Percentiles rank a stretch among this genome's conserved stretches.
phyloP scores from a whole-genome alignment of 192 early-diverging fungal species.

The Rhizoclosmatium sp. region DNA sequence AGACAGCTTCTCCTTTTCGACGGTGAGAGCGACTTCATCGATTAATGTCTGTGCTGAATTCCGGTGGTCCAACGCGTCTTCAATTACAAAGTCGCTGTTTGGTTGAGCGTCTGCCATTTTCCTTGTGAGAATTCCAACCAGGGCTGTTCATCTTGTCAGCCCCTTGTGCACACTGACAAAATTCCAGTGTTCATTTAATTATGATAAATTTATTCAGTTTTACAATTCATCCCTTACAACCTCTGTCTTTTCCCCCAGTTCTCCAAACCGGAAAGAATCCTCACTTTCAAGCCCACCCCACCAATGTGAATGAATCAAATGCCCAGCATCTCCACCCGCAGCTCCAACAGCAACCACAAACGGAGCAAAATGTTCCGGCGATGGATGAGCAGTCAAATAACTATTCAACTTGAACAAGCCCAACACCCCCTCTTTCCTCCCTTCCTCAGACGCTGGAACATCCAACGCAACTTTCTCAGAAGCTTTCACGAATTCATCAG shows the following conservation, averaged over 20 bases:
- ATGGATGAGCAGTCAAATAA: conserved; percentile 42
- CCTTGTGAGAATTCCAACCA: no score
- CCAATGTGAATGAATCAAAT: conserved; percentile 15
- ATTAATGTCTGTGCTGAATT: not conserved
- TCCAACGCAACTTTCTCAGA: conserved; percentile 10
- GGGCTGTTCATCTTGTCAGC: no score
- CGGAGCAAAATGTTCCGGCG: conserved; percentile 57
- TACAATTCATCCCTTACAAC: not conserved
- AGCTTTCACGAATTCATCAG: conserved; percentile 26
- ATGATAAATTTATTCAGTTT: not conserved
- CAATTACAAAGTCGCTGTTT: not conserved
- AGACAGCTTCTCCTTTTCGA: not conserved
- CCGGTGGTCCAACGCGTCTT: not conserved
- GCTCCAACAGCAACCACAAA: conserved; percentile 55
- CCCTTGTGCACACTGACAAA: no score
- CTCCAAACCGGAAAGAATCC: conserved; percentile 22
- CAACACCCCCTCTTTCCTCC: conserved; percentile 21
- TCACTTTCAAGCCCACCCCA: conserved; percentile 1
- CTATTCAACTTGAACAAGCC: not conserved
- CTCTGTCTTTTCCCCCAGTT: not conserved
- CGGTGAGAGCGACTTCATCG: not conserved
- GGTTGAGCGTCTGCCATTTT: no score
- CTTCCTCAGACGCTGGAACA: not conserved
- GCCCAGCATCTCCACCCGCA: conserved; percentile 8
- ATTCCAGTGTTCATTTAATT: not conserved